These are phyloP conservation scores for Apiospora pterosperma DNA, from an alignment of 2,329 filamentous ascomycete species.

Conservation along the genomic window DNA sequence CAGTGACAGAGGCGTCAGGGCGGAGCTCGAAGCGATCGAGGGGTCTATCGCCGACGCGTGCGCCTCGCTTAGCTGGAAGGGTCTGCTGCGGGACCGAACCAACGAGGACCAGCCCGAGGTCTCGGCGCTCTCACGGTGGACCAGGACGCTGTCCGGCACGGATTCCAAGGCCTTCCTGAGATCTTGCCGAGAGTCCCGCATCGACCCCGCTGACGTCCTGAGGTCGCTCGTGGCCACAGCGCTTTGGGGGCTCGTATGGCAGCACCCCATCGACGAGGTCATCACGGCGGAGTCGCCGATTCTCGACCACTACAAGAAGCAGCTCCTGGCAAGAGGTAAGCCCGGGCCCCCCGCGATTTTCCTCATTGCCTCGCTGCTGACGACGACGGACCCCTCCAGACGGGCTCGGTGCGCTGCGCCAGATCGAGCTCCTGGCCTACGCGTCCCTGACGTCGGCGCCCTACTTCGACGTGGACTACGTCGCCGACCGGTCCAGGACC, in stretches of 20 bases:
- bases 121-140: background rate
- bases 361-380: no score
- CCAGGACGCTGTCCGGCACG: background rate
- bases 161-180: background rate
- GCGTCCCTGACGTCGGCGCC: no score
- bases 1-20: background rate
- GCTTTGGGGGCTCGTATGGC: background rate
- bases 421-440: no score
- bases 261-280: background rate
- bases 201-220: background rate
- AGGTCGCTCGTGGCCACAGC: background rate
- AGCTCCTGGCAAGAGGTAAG: background rate
- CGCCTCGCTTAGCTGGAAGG: background rate
- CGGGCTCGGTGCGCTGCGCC: no score
- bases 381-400: no score
- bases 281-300: background rate
- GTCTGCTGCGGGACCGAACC: background rate
- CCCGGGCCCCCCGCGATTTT: no score
- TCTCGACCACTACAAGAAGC: background rate
- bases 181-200: background rate
- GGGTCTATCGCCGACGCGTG: background rate
- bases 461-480: no score
- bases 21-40: background rate
- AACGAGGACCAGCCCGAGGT: background rate
- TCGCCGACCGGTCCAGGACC: no score